Percentiles rank a stretch among this genome's conserved stretches.
Conservation (phyloP, 1,284 basidiomycete species). For the Phenoliferia sp. region DNA sequence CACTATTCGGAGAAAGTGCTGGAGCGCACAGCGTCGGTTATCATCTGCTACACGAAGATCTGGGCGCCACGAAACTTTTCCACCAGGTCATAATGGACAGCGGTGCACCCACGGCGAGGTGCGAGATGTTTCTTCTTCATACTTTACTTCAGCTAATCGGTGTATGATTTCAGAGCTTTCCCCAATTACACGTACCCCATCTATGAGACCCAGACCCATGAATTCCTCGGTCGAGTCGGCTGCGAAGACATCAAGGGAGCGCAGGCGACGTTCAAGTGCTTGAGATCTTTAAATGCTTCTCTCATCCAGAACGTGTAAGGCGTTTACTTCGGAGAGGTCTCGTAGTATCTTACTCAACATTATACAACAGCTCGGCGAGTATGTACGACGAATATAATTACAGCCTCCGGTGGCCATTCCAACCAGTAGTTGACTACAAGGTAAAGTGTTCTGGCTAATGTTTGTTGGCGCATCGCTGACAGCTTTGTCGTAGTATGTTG, state of each 20-base stretch:
- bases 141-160: not conserved
- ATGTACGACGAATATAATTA: not conserved
- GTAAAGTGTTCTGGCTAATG: not conserved
- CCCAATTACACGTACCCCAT: not conserved
- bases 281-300: not conserved
- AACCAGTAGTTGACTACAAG: not conserved
- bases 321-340: not conserved
- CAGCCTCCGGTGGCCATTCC: not conserved
- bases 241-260: conserved; percentile 25
- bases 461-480: not conserved
- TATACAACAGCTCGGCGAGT: not conserved
- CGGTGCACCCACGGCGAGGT: not conserved
- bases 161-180: not conserved
- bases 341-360: not conserved
- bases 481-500: conserved; percentile 7
- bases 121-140: not conserved
- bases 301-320: not conserved
- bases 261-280: not conserved
- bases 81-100: conserved; percentile 7
- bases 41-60: not conserved
- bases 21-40: not conserved
- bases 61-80: not conserved
- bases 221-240: conserved; percentile 37
- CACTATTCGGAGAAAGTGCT: conserved; percentile 10
- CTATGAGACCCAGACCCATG: conserved; percentile 2